A percentile compares a stretch with the other conserved stretches of the same genome.
Conservation (phyloP, 2,329 filamentous ascomycete species). For the Alternaria brassicicola region DNA sequence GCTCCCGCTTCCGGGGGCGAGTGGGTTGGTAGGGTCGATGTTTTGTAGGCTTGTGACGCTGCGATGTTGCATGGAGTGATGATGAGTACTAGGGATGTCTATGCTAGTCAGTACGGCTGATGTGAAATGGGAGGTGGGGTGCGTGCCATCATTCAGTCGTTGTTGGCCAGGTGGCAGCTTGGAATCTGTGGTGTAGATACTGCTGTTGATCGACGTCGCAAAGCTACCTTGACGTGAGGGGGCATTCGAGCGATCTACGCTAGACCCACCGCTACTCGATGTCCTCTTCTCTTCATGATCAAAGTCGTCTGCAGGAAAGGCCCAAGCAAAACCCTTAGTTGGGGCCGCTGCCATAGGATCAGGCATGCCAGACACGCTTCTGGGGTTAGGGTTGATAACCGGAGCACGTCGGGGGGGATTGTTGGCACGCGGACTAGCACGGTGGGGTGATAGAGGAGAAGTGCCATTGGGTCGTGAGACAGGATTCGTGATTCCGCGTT, state of each 20-base stretch:
- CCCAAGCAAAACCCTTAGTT: constrained; percentile 83
- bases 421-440: constrained; percentile 42
- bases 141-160: constrained; percentile 68
- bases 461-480: constrained; percentile 52
- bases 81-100: constrained; percentile 63
- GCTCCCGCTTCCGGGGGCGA: constrained; percentile 66
- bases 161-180: constrained; percentile 74
- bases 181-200: constrained; percentile 77
- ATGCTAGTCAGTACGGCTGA: constrained; percentile 28
- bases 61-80: constrained; percentile 77
- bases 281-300: constrained; percentile 59
- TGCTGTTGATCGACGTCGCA: constrained; percentile 78
- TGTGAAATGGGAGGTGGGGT: constrained; percentile 12
- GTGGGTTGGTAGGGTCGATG: constrained; percentile 61
- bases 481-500: constrained; percentile 52
- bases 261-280: constrained; percentile 57
- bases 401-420: constrained; percentile 67
- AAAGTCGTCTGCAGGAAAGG: constrained; percentile 73
- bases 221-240: constrained; percentile 77
- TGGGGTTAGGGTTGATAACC: constrained; percentile 71
- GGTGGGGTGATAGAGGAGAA: constrained; percentile 54
- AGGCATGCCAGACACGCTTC: constrained; percentile 69
- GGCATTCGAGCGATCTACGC: constrained; percentile 56
- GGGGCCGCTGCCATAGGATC: constrained; percentile 71
- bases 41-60: constrained; percentile 70